Evolutionary conservation across 2,329 filamentous ascomycete genomes (phyloP).

Genomic region (Xylaria sp.): DNA sequence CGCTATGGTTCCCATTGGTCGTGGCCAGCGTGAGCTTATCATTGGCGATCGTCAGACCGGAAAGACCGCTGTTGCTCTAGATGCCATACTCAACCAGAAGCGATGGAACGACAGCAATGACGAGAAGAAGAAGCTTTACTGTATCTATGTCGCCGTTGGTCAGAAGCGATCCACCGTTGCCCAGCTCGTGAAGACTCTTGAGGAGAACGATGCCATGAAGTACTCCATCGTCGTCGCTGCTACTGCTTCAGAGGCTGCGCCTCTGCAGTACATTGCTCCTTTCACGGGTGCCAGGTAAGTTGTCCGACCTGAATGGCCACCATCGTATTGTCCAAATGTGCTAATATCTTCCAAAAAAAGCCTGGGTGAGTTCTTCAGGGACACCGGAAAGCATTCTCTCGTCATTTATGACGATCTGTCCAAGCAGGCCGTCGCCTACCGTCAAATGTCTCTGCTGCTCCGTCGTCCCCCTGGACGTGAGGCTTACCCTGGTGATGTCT

Average conservation of each 20-base stretch:
- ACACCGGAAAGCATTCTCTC: conserved; percentile 87
- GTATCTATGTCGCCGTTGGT: conserved; percentile 97
- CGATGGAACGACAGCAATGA: conserved; percentile 90
- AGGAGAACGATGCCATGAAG: conserved; percentile 99
- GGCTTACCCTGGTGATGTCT: conserved; percentile 98
- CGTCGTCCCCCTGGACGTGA: conserved; percentile 98
- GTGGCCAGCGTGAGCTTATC: conserved; percentile 99
- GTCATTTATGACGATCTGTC: conserved; percentile 95
- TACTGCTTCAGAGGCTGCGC: conserved; percentile 95
- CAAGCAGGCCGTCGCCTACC: conserved; percentile 97
- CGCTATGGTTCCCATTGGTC: conserved; percentile 99
- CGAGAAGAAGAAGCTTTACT: conserved; percentile 99
- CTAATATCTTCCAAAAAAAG: background rate
- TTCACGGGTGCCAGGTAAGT: conserved; percentile 73
- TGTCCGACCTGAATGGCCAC: too few relatives aligned
- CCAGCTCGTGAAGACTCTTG: conserved; percentile 98
- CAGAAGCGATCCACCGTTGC: conserved; percentile 99
- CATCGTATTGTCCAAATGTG: too few relatives aligned
- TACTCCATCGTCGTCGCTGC: conserved; percentile 94
- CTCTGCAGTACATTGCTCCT: conserved; percentile 91
- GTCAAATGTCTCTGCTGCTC: conserved; percentile 98
- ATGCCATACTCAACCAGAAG: conserved; percentile 99
- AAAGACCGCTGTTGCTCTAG: conserved; percentile 98
- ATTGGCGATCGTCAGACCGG: conserved; percentile 99
- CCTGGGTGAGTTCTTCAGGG: conserved; percentile 79